These are phyloP conservation scores for Ochromonadaceae sp. DNA, from an alignment of 352 stramenopile genomes.

Conservation along the genomic window DNA sequence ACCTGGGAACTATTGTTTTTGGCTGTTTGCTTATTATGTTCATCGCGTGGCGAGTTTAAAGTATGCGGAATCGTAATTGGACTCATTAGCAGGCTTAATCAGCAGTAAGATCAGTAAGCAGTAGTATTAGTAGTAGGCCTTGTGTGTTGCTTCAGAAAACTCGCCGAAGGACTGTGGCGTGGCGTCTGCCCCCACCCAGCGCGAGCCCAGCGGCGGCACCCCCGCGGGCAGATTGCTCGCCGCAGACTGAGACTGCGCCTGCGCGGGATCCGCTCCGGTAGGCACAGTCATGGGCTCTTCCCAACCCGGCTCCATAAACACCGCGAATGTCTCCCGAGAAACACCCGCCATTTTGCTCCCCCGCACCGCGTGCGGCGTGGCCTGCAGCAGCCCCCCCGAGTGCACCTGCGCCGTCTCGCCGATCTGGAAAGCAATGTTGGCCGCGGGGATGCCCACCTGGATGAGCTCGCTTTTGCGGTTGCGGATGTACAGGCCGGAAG, in stretches of 20 bases:
- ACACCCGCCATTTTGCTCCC: conserved; percentile 37
- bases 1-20: no score
- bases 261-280: background rate
- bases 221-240: conserved; percentile 22
- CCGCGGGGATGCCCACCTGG: conserved; percentile 59
- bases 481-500: conserved; percentile 66
- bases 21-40: no score
- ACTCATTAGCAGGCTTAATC: no score
- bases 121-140: conserved; percentile 58
- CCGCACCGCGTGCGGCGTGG: conserved; percentile 69
- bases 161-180: no score
- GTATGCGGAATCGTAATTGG: no score
- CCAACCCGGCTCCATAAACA: conserved; percentile 89
- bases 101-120: no score
- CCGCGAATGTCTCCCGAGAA: conserved; percentile 73
- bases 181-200: conserved; percentile 53
- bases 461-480: conserved; percentile 65
- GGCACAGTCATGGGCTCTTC: conserved; percentile 58
- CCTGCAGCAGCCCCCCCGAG: conserved; percentile 66
- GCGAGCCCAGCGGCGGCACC: conserved; percentile 46
- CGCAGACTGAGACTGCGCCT: conserved; percentile 12
- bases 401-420: conserved; percentile 88
- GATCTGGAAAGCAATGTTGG: conserved; percentile 79
- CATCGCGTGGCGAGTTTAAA: no score
- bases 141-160: conserved; percentile 71